Evolutionary conservation across 2,329 filamentous ascomycete genomes (phyloP), one percentile per base, ranked within the genome.

Genomic region (Cordyceps pruinosa): DNA sequence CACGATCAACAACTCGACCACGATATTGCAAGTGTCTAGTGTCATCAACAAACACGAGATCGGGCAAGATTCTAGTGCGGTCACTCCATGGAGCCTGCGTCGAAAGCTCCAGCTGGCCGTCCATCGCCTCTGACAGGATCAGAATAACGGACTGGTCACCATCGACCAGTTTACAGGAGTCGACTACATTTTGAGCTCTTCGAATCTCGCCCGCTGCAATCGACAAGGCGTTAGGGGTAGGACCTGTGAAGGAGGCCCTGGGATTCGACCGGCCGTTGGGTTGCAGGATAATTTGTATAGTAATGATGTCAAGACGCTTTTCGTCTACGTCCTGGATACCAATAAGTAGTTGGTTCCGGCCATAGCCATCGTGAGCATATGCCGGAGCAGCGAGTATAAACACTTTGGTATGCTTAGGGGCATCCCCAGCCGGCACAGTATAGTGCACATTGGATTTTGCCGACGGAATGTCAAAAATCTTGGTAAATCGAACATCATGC

Each of bases 71-170:
- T 44, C 83, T 84, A n/a, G 85, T 83, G 13, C 88, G 76, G 53
- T 81, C 80, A 58, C 86, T 85, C 88, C 88, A 92, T 0, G 87
- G 88, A 6, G 87, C 87, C 69, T 91, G 88, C 10, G 89, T 73
- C 62, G 85, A 89, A 17, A 93, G 71, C 65, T 88, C 83, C 47
- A 83, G 80, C 30, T 80, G 78, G 1, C 86, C 86, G 61, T 83
- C 76, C 51, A 79, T 78, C 25, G 83, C 82, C 63, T 86, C 82
- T 3, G 85, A 87, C 15, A 93, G 72, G 26, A 89, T 83, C 3
- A 91, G 72, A 52, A 92, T 86, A 61, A 85, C 84, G 32, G 85
- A 83, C 55, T 87, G 76, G 26, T 79, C 75, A 2, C 85, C 85
- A 67, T 92, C 88, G 5, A 78, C 75, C 44, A 92, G 70, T 64